Conservation (phyloP, 2,329 filamentous ascomycete genomes). For the Sphaerostilbella broomeana region DNA sequence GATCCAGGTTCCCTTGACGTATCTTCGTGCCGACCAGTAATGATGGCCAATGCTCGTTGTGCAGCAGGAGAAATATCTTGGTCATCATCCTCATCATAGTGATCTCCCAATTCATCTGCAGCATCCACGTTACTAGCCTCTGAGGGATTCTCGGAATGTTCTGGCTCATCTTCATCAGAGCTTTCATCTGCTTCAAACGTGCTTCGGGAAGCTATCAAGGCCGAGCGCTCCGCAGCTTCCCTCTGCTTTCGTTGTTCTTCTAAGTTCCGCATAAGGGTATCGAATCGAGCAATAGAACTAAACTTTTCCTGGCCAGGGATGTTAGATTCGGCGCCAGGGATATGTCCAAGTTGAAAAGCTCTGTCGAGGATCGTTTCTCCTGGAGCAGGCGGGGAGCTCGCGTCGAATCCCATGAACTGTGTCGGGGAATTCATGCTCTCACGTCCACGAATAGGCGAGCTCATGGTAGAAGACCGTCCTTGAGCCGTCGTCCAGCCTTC, state of each 20-base stretch:
- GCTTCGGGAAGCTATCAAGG: slow-evolving; percentile 36
- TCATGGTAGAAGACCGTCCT: slow-evolving; percentile 51
- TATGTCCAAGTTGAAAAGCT: slow-evolving; percentile 56
- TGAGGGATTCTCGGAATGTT: slow-evolving; percentile 32
- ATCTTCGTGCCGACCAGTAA: slow-evolving; percentile 37
- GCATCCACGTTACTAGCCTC: slow-evolving; percentile 37
- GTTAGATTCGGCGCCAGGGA: slow-evolving; percentile 52
- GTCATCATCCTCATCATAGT: slow-evolving; percentile 15
- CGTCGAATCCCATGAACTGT: slow-evolving; percentile 33
- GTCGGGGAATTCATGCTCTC: slow-evolving; percentile 49
- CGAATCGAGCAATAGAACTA: slow-evolving; percentile 58
- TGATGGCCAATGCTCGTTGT: slow-evolving; percentile 45
- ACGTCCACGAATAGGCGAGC: slow-evolving; percentile 48
- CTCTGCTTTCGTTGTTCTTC: slow-evolving; percentile 44
- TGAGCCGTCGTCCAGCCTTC: slow-evolving; percentile 56
- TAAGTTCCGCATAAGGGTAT: slow-evolving; percentile 56
- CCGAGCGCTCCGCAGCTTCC: slow-evolving; percentile 28
- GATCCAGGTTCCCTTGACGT: slow-evolving; percentile 24
- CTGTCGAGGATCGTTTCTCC: slow-evolving; percentile 62
- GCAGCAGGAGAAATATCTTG: slow-evolving; percentile 39
- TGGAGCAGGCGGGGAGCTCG: slow-evolving; percentile 45
- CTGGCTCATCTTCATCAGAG: slow-evolving; percentile 34
- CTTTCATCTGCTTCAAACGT: slow-evolving; percentile 47
- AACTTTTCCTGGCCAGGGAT: slow-evolving; percentile 55
- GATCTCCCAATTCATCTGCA: slow-evolving; percentile 25